phyloP scores from a whole-genome alignment of 257 asterid species.

The Gentiana straminea region DNA sequence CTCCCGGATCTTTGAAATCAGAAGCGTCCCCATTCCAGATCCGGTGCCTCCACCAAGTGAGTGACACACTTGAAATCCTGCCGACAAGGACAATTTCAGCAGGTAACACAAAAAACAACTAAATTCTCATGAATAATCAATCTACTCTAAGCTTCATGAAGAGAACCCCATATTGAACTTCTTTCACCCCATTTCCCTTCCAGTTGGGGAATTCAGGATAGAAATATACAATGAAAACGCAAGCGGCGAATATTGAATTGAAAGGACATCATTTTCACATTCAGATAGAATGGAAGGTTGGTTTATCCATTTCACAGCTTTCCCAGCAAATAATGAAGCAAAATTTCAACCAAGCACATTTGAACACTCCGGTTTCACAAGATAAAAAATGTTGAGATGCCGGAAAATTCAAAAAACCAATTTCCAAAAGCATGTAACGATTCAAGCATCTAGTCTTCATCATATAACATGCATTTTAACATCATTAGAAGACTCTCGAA shows the following conservation, averaged over 20 bases:
- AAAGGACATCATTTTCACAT: neutral
- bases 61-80: conserved; percentile 12
- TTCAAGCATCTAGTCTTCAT: too few relatives aligned
- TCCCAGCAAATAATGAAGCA: too few relatives aligned
- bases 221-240: neutral
- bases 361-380: too few relatives aligned
- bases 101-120: neutral
- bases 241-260: neutral
- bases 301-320: too few relatives aligned
- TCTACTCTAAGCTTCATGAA: neutral
- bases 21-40: conserved; percentile 6
- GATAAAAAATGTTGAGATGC: too few relatives aligned
- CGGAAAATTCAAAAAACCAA: too few relatives aligned
- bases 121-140: neutral
- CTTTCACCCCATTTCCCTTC: too few relatives aligned
- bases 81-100: neutral
- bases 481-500: neutral
- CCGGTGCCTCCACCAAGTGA: conserved; percentile 10
- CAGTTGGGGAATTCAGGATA: neutral
- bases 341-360: too few relatives aligned
- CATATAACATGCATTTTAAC: too few relatives aligned
- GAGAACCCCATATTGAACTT: neutral
- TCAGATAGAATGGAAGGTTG: too few relatives aligned
- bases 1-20: conserved; percentile 15
- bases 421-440: too few relatives aligned